These are phyloP conservation scores for Cryphonectria carpinicola DNA, from an alignment of 2,329 filamentous ascomycete species.

Conservation along the genomic window DNA sequence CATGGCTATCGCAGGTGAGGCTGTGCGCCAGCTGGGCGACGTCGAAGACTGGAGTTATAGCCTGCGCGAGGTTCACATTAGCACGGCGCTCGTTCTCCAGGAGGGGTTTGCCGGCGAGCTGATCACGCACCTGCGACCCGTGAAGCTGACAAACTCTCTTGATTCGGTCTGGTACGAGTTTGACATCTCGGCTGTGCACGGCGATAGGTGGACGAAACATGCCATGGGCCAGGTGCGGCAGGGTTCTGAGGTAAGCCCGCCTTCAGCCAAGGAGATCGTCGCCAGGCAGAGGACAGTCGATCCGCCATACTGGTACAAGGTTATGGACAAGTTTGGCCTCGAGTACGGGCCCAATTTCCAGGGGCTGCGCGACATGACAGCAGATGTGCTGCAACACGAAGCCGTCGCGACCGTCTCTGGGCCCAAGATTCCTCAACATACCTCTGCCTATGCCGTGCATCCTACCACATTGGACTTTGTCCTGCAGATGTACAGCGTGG, in stretches of 20 bases:
- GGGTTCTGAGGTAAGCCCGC: not conserved
- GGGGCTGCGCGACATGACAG: not conserved
- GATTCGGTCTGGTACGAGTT: constrained; percentile 38
- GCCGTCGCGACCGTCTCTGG: not conserved
- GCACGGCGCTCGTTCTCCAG: constrained; percentile 32
- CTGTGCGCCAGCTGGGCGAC: constrained; percentile 28
- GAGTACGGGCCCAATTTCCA: not conserved
- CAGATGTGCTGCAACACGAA: not conserved
- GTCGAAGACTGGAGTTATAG: constrained; percentile 11
- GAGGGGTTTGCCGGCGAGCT: constrained; percentile 32
- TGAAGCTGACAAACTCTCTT: constrained; percentile 31
- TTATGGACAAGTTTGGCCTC: not conserved
- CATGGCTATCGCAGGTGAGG: constrained; percentile 30
- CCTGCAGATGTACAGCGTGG: not conserved
- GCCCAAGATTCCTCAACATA: not conserved
- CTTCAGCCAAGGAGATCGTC: not conserved
- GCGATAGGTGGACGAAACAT: constrained; percentile 36
- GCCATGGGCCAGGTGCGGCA: constrained; percentile 33
- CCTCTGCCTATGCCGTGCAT: not conserved
- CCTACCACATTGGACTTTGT: not conserved
- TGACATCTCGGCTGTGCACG: constrained; percentile 34
- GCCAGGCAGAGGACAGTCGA: not conserved
- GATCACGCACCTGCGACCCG: constrained; percentile 33
- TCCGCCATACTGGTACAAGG: not conserved
- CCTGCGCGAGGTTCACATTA: constrained; percentile 33